Evolutionary conservation across 176 grass and related monocot species (phyloP), one percentile per base, ranked within the genome.

Genomic region (Oryza meyeriana): DNA sequence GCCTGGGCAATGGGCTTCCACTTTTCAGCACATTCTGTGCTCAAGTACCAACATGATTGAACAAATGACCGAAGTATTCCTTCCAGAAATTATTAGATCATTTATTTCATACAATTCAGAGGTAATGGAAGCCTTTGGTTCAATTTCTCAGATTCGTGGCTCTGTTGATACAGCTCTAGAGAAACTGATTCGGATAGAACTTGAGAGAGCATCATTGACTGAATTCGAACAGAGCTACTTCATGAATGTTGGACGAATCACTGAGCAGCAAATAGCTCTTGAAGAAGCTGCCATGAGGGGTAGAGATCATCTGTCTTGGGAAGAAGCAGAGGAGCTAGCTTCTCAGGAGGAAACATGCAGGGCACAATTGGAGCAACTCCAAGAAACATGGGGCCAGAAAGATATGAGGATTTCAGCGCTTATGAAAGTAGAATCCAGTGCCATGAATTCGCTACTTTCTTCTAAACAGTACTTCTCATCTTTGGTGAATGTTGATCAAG

Each of bases 311-410:
- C 81, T 98, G 63, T 98, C 95, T 80, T 98, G 95, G 95, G 95
- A 98, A 94, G 95, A 98, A 90, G 95, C 95, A 75, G 95, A 98
- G 76, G 95, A 98, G 82, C 81, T 98, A 74, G 92, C 95, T 83
- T 98, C 95, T 0, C 92, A 94, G 75, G 95, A 94, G 90, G 95
- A 98, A 87, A 84, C 93, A 65, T 98, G 92, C 82, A 94, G 90
- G 67, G 65, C 90, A 85, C 84, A 98, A 79, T 85, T 98, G 81
- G 90, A 98, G 33, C 92, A 93, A 78, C 84, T 98, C 35, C 90
- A 94, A 82, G 87, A 84, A 91, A 94, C 88, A 72, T 98, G 95
- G 95, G 88, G 79, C 72, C 88, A 98, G 70, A 98, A 93, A 78
- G 95, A 98, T 86, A 89, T 89, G 81, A 89, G 72, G 58, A 82